These are phyloP conservation scores for Lodderomyces jiufengensis DNA, from an alignment of 1,139 yeast species.

Conservation along the genomic window DNA sequence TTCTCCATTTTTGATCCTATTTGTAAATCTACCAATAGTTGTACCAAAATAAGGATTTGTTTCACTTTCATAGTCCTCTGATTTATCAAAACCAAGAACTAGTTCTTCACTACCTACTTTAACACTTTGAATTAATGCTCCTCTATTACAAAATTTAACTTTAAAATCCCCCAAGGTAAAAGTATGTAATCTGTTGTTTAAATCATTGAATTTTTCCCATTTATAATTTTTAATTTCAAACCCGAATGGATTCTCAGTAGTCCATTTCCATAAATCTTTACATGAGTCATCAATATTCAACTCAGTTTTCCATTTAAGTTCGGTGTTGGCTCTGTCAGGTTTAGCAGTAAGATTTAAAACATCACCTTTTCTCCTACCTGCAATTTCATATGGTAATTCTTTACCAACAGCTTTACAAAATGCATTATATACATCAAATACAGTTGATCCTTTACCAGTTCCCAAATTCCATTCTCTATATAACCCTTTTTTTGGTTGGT, in stretches of 20 bases:
- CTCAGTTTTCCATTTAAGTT: constrained; percentile 63
- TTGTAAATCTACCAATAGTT: constrained; percentile 63
- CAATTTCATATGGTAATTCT: constrained; percentile 61
- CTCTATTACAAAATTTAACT: constrained; percentile 48
- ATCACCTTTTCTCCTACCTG: constrained; percentile 73
- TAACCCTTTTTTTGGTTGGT: constrained; percentile 40
- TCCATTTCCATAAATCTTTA: constrained; percentile 76
- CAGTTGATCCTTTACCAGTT: constrained; percentile 77
- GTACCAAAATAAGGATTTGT: constrained; percentile 57
- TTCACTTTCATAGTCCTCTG: constrained; percentile 31
- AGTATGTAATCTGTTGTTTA: constrained; percentile 40
- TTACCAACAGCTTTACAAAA: constrained; percentile 69
- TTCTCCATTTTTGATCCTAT: constrained; percentile 50
- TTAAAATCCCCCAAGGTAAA: constrained; percentile 31
- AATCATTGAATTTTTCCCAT: constrained; percentile 30
- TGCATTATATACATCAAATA: constrained; percentile 65
- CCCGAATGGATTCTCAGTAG: constrained; percentile 65
- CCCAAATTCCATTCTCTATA: constrained; percentile 84
- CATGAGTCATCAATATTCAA: constrained; percentile 63
- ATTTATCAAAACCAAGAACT: constrained; percentile 34
- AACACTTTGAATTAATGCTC: constrained; percentile 48
- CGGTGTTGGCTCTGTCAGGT: constrained; percentile 62
- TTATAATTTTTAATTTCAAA: constrained; percentile 39
- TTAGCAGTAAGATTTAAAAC: constrained; percentile 74
- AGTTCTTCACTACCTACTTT: constrained; percentile 30